Percentiles rank a stretch among this genome's conserved stretches.
Conservation (phyloP, 2,329 filamentous ascomycete species). For the Colletotrichum theobromicola region DNA sequence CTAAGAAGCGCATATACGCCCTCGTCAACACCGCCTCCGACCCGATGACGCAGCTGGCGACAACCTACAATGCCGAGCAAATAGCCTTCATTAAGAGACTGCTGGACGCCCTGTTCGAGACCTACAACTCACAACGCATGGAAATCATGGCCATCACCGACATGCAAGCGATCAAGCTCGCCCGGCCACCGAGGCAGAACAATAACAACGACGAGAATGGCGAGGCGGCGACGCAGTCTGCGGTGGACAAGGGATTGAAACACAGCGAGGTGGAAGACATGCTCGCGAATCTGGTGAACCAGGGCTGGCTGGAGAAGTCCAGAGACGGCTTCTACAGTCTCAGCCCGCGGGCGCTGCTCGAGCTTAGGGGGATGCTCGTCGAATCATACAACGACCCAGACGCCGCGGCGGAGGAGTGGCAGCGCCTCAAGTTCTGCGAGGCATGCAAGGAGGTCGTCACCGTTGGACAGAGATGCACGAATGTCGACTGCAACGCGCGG, state of each 20-base stretch:
- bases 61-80: conserved; percentile 80
- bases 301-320: conserved; percentile 87
- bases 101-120: conserved; percentile 91
- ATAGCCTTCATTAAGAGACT: conserved; percentile 88
- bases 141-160: conserved; percentile 84
- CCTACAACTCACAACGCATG: conserved; percentile 77
- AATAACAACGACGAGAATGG: conserved; percentile 34
- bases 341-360: conserved; percentile 79
- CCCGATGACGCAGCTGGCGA: conserved; percentile 84
- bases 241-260: conserved; percentile 65
- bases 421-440: conserved; percentile 84
- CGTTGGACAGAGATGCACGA: conserved; percentile 76
- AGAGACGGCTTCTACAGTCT: conserved; percentile 75
- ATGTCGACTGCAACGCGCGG: conserved; percentile 70
- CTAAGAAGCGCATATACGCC: conserved; percentile 74
- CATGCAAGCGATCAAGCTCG: conserved; percentile 78
- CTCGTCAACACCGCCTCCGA: conserved; percentile 91
- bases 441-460: conserved; percentile 93
- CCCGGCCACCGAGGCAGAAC: conserved; percentile 51
- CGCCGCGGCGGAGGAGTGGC: conserved; percentile 63
- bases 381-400: conserved; percentile 85
- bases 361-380: conserved; percentile 83
- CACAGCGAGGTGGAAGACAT: conserved; percentile 79
- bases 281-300: conserved; percentile 71
- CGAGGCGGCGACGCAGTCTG: conserved; percentile 32